These are phyloP conservation scores for Pisolithus sp. DNA, from an alignment of 768 basidiomycete species.

Conservation along the genomic window DNA sequence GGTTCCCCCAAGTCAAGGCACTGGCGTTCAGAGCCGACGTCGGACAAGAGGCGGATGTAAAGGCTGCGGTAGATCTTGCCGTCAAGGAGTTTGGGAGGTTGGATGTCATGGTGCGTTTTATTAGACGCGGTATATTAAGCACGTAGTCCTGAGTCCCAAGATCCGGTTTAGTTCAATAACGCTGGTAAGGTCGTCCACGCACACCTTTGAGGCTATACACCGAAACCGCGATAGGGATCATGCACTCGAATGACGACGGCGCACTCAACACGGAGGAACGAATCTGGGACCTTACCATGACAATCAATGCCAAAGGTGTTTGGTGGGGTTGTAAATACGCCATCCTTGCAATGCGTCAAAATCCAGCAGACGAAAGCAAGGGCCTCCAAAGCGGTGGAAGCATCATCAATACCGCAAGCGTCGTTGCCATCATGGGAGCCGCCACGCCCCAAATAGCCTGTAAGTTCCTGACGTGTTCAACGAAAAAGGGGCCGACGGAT, in stretches of 20 bases:
- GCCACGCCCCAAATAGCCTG: conserved; percentile 99
- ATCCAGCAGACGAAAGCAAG: conserved; percentile 74
- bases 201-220: neutral
- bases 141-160: conserved; percentile 1
- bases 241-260: conserved; percentile 93
- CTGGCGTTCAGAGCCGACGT: conserved; percentile 80
- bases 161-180: conserved; percentile 77
- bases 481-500: conserved; percentile 5
- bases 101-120: conserved; percentile 76
- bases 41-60: conserved; percentile 79
- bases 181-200: conserved; percentile 45
- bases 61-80: conserved; percentile 72
- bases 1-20: conserved; percentile 64
- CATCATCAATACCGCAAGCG: conserved; percentile 98
- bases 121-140: neutral
- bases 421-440: conserved; percentile 92
- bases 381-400: conserved; percentile 79
- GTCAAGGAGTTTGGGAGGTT: conserved; percentile 86
- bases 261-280: conserved; percentile 94
- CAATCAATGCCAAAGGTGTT: conserved; percentile 95
- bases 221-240: conserved; percentile 61
- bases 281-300: conserved; percentile 93
- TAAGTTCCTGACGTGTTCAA: conserved; percentile 29
- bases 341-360: conserved; percentile 92
- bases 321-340: conserved; percentile 99